A percentile compares a stretch with the other conserved stretches of the same genome.
Conservation (phyloP, 805 yeast species). For the Nematodospora valgi region DNA sequence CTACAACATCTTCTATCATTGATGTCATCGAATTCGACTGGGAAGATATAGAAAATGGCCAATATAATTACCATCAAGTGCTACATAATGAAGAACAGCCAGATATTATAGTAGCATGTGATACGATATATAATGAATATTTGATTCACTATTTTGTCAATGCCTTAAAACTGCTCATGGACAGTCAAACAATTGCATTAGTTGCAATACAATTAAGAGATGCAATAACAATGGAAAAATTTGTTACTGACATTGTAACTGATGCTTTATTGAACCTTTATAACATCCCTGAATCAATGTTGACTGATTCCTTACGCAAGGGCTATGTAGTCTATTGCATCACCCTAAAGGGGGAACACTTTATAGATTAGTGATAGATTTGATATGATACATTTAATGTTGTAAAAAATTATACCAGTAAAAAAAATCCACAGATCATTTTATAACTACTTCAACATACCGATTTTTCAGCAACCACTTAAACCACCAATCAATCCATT, state of each 20-base stretch:
- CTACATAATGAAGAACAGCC: slow-evolving; percentile 24
- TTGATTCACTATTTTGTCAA: slow-evolving; percentile 48
- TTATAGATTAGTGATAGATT: no score
- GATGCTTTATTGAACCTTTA: slow-evolving; percentile 30
- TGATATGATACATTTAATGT: no score
- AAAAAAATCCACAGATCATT: no score
- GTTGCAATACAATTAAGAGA: slow-evolving; percentile 54
- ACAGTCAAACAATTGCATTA: slow-evolving; percentile 34
- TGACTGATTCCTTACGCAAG: slow-evolving; percentile 27
- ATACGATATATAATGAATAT: slow-evolving; percentile 63
- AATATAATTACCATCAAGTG: slow-evolving; percentile 15
- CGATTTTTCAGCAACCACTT: no score
- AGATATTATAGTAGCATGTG: slow-evolving; percentile 57
- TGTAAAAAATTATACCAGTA: no score
- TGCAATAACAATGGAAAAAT: slow-evolving; percentile 45
- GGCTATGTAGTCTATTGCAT: slow-evolving; percentile 48
- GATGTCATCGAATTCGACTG: slow-evolving; percentile 59
- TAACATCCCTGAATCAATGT: slow-evolving; percentile 25
- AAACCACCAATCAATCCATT: no score
- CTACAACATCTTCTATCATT: slow-evolving; percentile 16
- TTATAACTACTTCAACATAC: no score
- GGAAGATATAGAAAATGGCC: slow-evolving; percentile 46
- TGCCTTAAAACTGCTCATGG: slow-evolving; percentile 38
- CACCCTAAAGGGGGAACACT: background rate
- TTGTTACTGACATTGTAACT: slow-evolving; percentile 32